Evolutionary conservation across 2,329 filamentous ascomycete genomes (phyloP).

Genomic region (Fusarium liriodendri): DNA sequence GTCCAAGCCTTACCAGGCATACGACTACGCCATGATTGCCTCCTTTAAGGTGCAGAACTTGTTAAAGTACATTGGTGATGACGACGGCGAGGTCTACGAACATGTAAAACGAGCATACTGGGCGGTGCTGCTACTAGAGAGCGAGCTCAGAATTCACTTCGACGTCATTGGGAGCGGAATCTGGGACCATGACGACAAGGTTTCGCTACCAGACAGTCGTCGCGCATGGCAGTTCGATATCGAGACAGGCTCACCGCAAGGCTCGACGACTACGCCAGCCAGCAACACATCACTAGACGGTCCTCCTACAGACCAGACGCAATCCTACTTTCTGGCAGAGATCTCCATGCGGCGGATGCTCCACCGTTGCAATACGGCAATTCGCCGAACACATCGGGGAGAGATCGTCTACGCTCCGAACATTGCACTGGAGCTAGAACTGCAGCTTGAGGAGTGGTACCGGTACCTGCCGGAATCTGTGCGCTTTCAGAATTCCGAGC

Average conservation of each 20-base stretch:
- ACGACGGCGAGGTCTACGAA: neutral
- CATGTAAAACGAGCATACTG: neutral
- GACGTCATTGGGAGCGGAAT: conserved; percentile 3
- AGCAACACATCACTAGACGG: neutral
- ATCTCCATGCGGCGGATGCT: conserved; percentile 49
- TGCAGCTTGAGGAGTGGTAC: conserved; percentile 50
- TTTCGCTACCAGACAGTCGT: neutral
- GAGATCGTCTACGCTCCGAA: conserved; percentile 41
- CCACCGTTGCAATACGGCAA: conserved; percentile 44
- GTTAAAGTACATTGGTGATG: neutral
- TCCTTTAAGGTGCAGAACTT: neutral
- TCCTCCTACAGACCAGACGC: neutral
- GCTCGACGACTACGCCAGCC: neutral
- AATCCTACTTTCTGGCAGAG: conserved; percentile 45
- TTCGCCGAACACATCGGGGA: conserved; percentile 29
- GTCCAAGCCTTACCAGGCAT: neutral
- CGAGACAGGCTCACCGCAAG: neutral
- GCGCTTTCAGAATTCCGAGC: neutral
- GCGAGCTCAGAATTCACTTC: conserved; percentile 1
- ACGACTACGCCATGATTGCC: neutral
- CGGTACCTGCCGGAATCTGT: conserved; percentile 35
- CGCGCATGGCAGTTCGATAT: neutral
- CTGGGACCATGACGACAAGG: neutral
- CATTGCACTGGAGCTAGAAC: conserved; percentile 46
- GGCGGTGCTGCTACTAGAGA: conserved; percentile 3